These are phyloP conservation scores for Alnus glutinosa DNA, from an alignment of 306 rosid species.

Conservation along the genomic window DNA sequence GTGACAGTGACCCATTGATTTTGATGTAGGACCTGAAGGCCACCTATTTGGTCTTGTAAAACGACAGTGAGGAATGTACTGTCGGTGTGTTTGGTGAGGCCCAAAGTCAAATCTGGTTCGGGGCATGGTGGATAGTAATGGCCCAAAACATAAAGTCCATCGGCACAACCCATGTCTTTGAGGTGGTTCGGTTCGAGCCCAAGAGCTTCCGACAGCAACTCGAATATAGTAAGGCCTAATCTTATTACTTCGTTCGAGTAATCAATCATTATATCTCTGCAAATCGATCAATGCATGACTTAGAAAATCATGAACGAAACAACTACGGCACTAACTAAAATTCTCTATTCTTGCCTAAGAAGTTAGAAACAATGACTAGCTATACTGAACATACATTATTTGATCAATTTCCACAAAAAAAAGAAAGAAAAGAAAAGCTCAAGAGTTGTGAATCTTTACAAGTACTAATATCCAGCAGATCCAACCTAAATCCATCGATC, in stretches of 20 bases:
- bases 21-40: constrained; percentile 11
- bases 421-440: too few relatives aligned
- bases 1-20: constrained; percentile 8
- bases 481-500: too few relatives aligned
- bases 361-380: too few relatives aligned
- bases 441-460: too few relatives aligned
- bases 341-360: too few relatives aligned
- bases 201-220: constrained; percentile 16
- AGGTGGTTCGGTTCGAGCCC: constrained; percentile 5
- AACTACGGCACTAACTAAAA: too few relatives aligned
- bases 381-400: too few relatives aligned
- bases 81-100: neutral
- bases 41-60: constrained; percentile 11
- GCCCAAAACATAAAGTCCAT: neutral
- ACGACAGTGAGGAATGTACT: neutral
- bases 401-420: too few relatives aligned
- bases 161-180: constrained; percentile 5
- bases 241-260: neutral
- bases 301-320: too few relatives aligned
- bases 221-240: neutral
- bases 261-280: constrained; percentile 9
- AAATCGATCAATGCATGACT: neutral
- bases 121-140: constrained; percentile 16
- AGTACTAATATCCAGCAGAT: too few relatives aligned
- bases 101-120: constrained; percentile 10